These are phyloP conservation scores for Cynanchum wilfordii DNA, from an alignment of 257 asterid species.

Conservation along the genomic window DNA sequence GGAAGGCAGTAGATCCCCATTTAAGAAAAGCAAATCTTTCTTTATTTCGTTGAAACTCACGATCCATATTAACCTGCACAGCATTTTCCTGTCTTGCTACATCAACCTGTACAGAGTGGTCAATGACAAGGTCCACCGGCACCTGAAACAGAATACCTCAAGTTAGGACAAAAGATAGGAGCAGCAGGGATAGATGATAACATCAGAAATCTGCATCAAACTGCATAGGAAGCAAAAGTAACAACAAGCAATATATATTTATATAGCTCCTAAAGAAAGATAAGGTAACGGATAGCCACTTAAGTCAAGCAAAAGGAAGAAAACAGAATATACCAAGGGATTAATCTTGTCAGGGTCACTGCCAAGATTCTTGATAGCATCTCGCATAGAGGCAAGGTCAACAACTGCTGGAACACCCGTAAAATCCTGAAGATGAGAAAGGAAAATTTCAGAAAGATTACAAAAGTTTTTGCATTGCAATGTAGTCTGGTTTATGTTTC, in stretches of 20 bases:
- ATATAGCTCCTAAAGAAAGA: not conserved
- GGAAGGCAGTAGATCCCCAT: conserved; percentile 91
- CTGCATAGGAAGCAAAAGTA: not conserved
- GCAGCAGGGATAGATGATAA: not conserved
- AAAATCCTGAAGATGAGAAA: conserved; percentile 50
- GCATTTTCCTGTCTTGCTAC: conserved; percentile 91
- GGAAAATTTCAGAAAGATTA: conserved; percentile 6
- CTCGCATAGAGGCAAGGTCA: conserved; percentile 94
- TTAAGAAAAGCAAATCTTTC: conserved; percentile 94
- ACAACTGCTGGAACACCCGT: conserved; percentile 98
- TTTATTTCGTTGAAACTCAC: conserved; percentile 74
- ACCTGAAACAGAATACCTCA: conserved; percentile 41
- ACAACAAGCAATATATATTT: too few relatives aligned
- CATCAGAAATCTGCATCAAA: not conserved
- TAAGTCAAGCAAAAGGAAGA: not conserved
- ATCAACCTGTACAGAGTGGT: conserved; percentile 93
- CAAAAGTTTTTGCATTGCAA: not conserved
- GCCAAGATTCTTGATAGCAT: conserved; percentile 78
- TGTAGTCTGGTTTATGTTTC: conserved; percentile 12
- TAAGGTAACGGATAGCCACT: conserved; percentile 2
- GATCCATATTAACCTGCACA: conserved; percentile 84
- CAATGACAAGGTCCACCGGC: conserved; percentile 94
- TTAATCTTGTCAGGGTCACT: conserved; percentile 77
- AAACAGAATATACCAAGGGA: conserved; percentile 55
- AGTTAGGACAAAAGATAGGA: not conserved